Conservation (phyloP, 257 asterid species). For the Dorcoceras hygrometricum region DNA sequence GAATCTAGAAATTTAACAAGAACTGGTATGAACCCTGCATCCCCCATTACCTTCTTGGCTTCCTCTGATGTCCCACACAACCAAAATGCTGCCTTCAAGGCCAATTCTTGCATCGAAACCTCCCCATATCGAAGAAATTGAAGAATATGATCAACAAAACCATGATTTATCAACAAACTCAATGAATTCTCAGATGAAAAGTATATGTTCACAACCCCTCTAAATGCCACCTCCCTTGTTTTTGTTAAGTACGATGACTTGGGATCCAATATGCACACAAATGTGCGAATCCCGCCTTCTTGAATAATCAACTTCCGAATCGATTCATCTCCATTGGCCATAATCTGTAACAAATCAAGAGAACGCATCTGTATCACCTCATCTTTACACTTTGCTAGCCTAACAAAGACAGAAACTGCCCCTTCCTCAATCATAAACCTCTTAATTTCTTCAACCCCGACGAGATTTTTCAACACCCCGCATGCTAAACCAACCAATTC, state of each 20-base stretch:
- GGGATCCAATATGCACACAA: constrained; percentile 66
- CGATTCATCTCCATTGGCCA: constrained; percentile 71
- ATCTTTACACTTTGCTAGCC: constrained; percentile 51
- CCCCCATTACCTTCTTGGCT: constrained; percentile 89
- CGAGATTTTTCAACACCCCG: constrained; percentile 84
- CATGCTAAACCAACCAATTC: constrained; percentile 56
- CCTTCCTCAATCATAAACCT: constrained; percentile 87
- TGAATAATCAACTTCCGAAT: constrained; percentile 37
- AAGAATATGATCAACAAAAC: constrained; percentile 64
- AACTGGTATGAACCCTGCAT: constrained; percentile 78
- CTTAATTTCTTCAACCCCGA: constrained; percentile 82
- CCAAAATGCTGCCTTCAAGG: constrained; percentile 80
- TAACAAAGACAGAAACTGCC: constrained; percentile 46
- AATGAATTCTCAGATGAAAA: constrained; percentile 42
- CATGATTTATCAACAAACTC: constrained; percentile 33
- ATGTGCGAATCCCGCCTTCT: constrained; percentile 67
- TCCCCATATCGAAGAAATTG: constrained; percentile 65
- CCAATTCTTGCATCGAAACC: constrained; percentile 61
- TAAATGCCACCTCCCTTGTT: constrained; percentile 70
- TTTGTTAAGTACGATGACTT: constrained; percentile 48
- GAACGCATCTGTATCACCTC: constrained; percentile 53
- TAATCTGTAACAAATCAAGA: constrained; percentile 64
- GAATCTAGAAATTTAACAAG: constrained; percentile 68
- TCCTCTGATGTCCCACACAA: constrained; percentile 70
- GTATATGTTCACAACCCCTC: constrained; percentile 61